Percentiles rank a stretch among this genome's conserved stretches.
Conservation (phyloP, 139 green algal species). For the Spirogloea muscicola region DNA sequence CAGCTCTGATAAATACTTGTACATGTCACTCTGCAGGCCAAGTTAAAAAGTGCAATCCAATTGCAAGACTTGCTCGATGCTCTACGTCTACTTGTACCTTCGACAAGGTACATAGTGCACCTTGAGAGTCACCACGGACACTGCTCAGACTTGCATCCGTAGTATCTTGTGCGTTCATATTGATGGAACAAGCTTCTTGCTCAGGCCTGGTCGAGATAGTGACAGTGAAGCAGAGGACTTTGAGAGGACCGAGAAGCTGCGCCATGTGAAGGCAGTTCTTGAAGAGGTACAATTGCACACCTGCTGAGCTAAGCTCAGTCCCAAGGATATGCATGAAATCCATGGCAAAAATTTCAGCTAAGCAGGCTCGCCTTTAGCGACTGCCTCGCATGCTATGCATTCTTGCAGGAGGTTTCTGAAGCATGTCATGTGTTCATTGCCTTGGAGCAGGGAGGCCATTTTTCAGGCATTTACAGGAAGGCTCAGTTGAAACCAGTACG, state of each 20-base stretch:
- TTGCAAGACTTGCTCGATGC: constrained; percentile 94
- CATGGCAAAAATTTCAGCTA: too few relatives aligned
- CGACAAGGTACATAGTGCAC: neutral
- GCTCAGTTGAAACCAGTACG: constrained; percentile 89
- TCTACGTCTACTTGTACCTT: constrained; percentile 31
- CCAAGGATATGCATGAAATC: too few relatives aligned
- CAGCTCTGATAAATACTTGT: neutral
- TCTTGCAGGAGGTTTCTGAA: constrained; percentile 2
- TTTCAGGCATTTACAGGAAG: constrained; percentile 96
- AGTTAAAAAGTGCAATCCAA: constrained; percentile 92
- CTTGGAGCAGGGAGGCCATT: constrained; percentile 75
- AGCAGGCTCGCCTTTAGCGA: too few relatives aligned
- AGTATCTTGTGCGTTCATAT: too few relatives aligned
- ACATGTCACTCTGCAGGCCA: constrained; percentile 67
- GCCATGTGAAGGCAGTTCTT: constrained; percentile 73
- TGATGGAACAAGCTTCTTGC: neutral
- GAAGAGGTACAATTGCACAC: constrained; percentile 50
- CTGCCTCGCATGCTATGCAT: too few relatives aligned
- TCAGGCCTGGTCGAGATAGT: constrained; percentile 28
- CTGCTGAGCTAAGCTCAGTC: too few relatives aligned
- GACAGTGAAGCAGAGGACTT: constrained; percentile 45
- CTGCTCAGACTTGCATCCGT: too few relatives aligned
- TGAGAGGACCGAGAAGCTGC: constrained; percentile 60
- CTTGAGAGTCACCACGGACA: neutral
- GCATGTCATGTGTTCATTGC: neutral